These are phyloP conservation scores for Prunus padus DNA, from an alignment of 306 rosid species.

Conservation along the genomic window DNA sequence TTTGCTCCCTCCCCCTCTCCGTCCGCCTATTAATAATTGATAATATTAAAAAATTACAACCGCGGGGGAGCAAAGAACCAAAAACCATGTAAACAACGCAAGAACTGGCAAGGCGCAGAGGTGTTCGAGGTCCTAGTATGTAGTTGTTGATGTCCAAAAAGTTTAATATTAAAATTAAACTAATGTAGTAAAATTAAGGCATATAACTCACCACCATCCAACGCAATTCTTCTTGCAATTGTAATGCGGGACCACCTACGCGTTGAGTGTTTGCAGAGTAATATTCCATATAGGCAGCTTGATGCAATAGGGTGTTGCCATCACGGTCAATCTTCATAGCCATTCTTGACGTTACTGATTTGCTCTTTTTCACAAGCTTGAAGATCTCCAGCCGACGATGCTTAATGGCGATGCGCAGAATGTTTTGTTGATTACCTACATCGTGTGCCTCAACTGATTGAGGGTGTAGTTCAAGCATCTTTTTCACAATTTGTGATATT, in stretches of 20 bases:
- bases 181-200: too few relatives aligned
- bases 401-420: background rate
- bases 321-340: background rate
- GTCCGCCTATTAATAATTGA: too few relatives aligned
- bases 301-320: slow-evolving; percentile 24
- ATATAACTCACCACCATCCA: slow-evolving; percentile 5
- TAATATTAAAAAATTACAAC: too few relatives aligned
- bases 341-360: background rate
- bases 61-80: too few relatives aligned
- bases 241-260: background rate
- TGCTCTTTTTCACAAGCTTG: background rate
- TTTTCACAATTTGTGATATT: slow-evolving; percentile 43
- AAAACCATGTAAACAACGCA: too few relatives aligned
- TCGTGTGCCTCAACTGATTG: slow-evolving; percentile 16
- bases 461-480: slow-evolving; percentile 17
- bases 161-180: too few relatives aligned
- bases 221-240: background rate
- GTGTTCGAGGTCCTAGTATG: too few relatives aligned
- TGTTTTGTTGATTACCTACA: background rate
- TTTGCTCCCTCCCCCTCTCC: too few relatives aligned
- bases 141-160: too few relatives aligned
- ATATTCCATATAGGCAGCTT: background rate
- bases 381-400: slow-evolving; percentile 30
- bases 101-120: too few relatives aligned
- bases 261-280: background rate